Base-by-base conservation (phyloP, 2,329 filamentous ascomycete genomes). In the Aspergillus intermedius region DNA sequence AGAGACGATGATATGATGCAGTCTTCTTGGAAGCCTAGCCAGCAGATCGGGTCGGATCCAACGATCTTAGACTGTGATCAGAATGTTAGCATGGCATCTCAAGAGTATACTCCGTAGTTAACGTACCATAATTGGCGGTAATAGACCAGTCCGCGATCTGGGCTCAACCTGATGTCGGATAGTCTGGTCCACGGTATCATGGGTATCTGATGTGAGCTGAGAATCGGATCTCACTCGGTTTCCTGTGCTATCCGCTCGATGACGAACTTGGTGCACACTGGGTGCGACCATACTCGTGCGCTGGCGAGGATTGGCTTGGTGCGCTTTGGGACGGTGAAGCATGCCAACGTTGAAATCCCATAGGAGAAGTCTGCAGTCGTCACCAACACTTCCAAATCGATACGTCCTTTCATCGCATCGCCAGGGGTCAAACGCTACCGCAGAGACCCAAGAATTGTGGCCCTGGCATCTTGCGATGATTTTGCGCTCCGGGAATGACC, bases 301-400 rank as follows among this genome's bases (percentile, higher is more conserved):
- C 23, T 68, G 65, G n/a, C 70, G 65, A 41, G 66, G 58, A 30
- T 60, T 67, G 23, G 59, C 54, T 57, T 71, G 67, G 22, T 67
- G 59, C 58, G 82, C 85, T 71, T 91, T 91, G 17, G 93, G 91
- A 51, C 91, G 81, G 68, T 94, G 88, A 60, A 98, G 77, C 91
- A 97, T 97, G 59, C 90, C 90, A 39, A 95, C 89, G 56, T 86
- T 95, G 66, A 98, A 98, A 73, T 98, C 93, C 93, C 93, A 98
- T 10, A 98, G 75, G 50, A 95, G 81, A 15, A 98, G 74, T 49
- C 90, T 80, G 60, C 91, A 88, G 66, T 98, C 93, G 65, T 97
- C 91, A 12, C 91, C 93, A 1, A 98, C 91, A 60, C 89, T 95
- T 25, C 93, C 93, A 61, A 98, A 95, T 1, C 93, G 82, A 70